Evolutionary conservation across 2,329 filamentous ascomycete species (phyloP), one percentile per base, ranked within the genome.

Genomic region (Juglanconis oblonga): DNA sequence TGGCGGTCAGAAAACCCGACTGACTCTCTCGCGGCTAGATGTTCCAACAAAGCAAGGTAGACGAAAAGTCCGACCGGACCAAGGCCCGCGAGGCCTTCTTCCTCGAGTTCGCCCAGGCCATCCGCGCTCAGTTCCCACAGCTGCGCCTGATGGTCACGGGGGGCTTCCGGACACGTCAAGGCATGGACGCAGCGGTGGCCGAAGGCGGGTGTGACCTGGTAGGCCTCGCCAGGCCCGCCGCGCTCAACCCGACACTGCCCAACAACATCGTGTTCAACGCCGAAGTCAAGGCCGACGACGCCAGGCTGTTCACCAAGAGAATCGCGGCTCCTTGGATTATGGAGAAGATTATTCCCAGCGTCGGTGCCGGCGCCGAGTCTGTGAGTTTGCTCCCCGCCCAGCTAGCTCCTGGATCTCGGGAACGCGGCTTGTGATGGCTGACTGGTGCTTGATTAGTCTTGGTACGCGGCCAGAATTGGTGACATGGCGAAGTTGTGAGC

Each of bases 41-140:
- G 73, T 68, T 76, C 36, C 64, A 62, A 1, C 68, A 66, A 8
- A 58, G 66, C 32, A 55, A 66, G 0, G 45, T 32, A 13, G 44
- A 58, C 50, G 52, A 67, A 52, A 68, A 74, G 66, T 69, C 70
- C 7, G 73, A 74, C 29, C 76, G 77, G 5, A 86, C 84, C 1
- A 72, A 74, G 11, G 78, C 79, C 0, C 79, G 87, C 7, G 87
- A 90, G 65, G 85, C 86, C 0, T 90, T 87, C 75, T 90, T 91
- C 73, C 74, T 89, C 1, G 82, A 88, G 50, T 90, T 89, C 64
- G 83, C 85, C 0, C 72, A 76, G n/a, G 73, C 76, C 8, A 78
- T 84, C 38, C 77, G 83, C 33, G 67, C 68, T 4, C 71, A 73
- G 31, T 77, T 81, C 57, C 76, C 78, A 0, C 64, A 72, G 3